Evolutionary conservation across 495 filamentous ascomycete species (phyloP).

Genomic region (Talaromyces nanjingensis): DNA sequence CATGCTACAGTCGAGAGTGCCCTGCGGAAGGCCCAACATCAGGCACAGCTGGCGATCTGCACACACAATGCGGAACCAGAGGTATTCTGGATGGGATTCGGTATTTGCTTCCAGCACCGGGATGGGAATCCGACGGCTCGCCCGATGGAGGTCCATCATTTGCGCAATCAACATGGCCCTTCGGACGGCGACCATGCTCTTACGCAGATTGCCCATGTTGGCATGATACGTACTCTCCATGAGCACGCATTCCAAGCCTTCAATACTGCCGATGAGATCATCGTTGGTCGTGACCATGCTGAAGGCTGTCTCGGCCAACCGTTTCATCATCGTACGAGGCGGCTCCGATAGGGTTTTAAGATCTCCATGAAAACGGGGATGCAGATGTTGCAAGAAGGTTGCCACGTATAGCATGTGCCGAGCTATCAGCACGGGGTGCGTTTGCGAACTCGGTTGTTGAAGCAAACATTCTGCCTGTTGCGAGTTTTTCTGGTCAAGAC

Average conservation of each 20-base stretch:
- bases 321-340: neutral
- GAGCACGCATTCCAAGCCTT: slow-evolving; percentile 44
- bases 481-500: slow-evolving; percentile 17
- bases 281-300: slow-evolving; percentile 40
- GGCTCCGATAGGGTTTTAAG: neutral
- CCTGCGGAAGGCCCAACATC: slow-evolving; percentile 41
- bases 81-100: slow-evolving; percentile 14
- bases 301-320: slow-evolving; percentile 26
- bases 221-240: slow-evolving; percentile 39
- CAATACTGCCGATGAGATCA: slow-evolving; percentile 33
- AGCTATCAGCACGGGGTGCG: slow-evolving; percentile 39
- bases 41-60: slow-evolving; percentile 40
- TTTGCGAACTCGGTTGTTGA: slow-evolving; percentile 17
- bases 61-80: slow-evolving; percentile 23
- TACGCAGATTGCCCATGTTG: slow-evolving; percentile 38
- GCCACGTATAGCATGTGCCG: slow-evolving; percentile 6
- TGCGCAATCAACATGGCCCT: slow-evolving; percentile 31
- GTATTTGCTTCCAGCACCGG: slow-evolving; percentile 16
- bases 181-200: slow-evolving; percentile 32
- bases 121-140: slow-evolving; percentile 10
- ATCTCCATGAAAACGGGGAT: neutral
- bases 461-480: neutral
- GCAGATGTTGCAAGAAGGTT: neutral
- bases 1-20: slow-evolving; percentile 27
- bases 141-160: slow-evolving; percentile 39